These are phyloP conservation scores for Dictyostelium intermedium DNA, from an alignment of 78 protist genomes.

Conservation along the genomic window DNA sequence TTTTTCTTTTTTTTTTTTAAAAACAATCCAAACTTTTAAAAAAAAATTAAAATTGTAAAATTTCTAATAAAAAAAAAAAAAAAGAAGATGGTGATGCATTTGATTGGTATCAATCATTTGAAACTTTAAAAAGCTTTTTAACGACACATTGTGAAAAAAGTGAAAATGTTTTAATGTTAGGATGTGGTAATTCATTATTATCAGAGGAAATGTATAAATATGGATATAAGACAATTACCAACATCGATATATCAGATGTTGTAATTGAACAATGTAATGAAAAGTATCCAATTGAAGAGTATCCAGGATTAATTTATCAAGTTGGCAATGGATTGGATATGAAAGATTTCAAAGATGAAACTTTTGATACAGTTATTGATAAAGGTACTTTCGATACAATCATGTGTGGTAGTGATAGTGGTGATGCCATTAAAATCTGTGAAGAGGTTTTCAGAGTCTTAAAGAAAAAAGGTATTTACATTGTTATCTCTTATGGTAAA, in stretches of 20 bases:
- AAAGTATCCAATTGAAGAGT: neutral
- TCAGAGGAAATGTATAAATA: conserved; percentile 37
- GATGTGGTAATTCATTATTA: conserved; percentile 63
- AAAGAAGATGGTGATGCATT: neutral
- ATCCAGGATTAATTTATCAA: conserved; percentile 16
- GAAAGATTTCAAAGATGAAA: neutral
- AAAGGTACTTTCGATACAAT: conserved; percentile 73
- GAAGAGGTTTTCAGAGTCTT: conserved; percentile 35
- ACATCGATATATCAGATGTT: conserved; percentile 41
- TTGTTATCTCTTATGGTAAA: conserved; percentile 38
- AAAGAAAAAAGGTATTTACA: conserved; percentile 26
- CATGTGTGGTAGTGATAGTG: conserved; percentile 63
- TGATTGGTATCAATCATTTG: conserved; percentile 65
- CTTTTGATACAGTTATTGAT: conserved; percentile 30
- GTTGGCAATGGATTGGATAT: neutral
- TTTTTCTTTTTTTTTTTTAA: too few relatives aligned
- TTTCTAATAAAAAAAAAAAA: too few relatives aligned
- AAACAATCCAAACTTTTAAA: too few relatives aligned
- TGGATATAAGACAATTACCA: conserved; percentile 20
- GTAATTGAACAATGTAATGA: conserved; percentile 32
- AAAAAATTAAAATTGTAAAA: too few relatives aligned
- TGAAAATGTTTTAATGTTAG: conserved; percentile 46
- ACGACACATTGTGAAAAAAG: neutral
- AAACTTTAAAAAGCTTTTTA: conserved; percentile 1
- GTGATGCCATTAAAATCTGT: conserved; percentile 38